A percentile compares a stretch with the other conserved stretches of the same genome.
Evolutionary conservation across 305 asterid genomes (phyloP).

Genomic region (Solanum hybrid): DNA sequence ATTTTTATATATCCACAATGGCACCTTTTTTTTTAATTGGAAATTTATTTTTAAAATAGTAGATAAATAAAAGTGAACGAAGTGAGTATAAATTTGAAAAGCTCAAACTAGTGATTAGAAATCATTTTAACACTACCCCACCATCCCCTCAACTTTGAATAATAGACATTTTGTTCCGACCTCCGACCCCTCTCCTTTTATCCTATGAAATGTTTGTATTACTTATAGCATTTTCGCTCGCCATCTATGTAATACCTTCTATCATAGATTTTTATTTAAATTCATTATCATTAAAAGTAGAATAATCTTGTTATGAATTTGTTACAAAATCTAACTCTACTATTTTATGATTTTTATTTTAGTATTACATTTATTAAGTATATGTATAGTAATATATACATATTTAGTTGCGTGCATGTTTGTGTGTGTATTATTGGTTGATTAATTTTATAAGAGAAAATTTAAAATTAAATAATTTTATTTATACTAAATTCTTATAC

Average conservation of each 20-base stretch:
- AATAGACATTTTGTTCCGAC: not conserved
- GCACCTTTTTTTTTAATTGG: not conserved
- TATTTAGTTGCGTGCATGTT: not conserved
- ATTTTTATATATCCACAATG: not conserved
- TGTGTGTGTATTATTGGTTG: not conserved
- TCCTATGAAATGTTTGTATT: not conserved
- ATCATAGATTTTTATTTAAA: not conserved
- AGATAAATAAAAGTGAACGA: not conserved
- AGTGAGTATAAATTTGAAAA: not conserved
- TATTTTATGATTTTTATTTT: not conserved
- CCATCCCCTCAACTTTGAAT: not conserved
- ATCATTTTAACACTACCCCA: not conserved
- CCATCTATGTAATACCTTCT: not conserved
- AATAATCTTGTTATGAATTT: not conserved
- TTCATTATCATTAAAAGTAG: not conserved
- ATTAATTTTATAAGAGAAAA: not conserved
- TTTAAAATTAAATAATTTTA: not conserved
- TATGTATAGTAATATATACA: not conserved
- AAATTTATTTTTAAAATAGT: not conserved
- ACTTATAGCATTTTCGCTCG: not conserved
- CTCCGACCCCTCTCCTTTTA: not conserved
- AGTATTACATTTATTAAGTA: not conserved
- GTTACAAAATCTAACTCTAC: not conserved
- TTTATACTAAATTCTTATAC: not conserved
- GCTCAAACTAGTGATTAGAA: not conserved